Base-by-base conservation (phyloP, 1,284 basidiomycete species). In the Boletellus deceptivus region DNA sequence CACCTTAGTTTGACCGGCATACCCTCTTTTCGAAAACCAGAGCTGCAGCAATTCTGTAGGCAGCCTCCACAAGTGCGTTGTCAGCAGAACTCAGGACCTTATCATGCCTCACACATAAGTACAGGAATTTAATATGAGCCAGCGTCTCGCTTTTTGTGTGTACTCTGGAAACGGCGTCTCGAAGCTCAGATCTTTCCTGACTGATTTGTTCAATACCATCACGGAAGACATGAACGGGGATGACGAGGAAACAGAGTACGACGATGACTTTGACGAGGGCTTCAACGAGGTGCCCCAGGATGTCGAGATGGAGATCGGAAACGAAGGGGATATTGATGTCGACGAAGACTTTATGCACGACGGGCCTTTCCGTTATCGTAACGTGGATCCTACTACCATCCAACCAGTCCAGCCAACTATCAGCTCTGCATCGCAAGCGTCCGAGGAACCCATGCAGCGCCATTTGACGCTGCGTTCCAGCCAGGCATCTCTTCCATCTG, bases 1-100 rank as follows among this genome's bases (percentile, higher is more conserved):
- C 97, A 99, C 71, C 77, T 99, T 42, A 97, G 93, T 69, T 73
- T 99, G 57, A 98, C 97, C 11, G 97, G 96, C n/a, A 89, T 99
- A 27, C 86, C 89, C 7, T 86, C 93, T 1, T 99, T 99, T 74
- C 83, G 88, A 44, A 80, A 89, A 56, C 75, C 80, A 17, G 93
- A 96, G 61, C 69, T 98, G 53, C 95, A 98, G 69, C 79, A 82
- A 56, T 98, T 94, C 69, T 98, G 96, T 69, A 80, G 96, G 25
- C 77, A 84, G 27, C 89, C 94, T 17, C 97, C 97, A 5, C 78
- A 83, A 61, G 93, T 94, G 62, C 53, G 84, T 75, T 35, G 29
- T 13, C 33, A 16, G 34, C 24, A 18, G 7, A 48, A 39, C 42
- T 22, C 38, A 33, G 13, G 37, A 22, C 25, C 22, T 40, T 11